Percentiles rank a stretch among this genome's conserved stretches.
These are phyloP conservation scores for Cladochytrium tenue DNA, from an alignment of 371 early-diverging fungal genomes.

Conservation along the genomic window DNA sequence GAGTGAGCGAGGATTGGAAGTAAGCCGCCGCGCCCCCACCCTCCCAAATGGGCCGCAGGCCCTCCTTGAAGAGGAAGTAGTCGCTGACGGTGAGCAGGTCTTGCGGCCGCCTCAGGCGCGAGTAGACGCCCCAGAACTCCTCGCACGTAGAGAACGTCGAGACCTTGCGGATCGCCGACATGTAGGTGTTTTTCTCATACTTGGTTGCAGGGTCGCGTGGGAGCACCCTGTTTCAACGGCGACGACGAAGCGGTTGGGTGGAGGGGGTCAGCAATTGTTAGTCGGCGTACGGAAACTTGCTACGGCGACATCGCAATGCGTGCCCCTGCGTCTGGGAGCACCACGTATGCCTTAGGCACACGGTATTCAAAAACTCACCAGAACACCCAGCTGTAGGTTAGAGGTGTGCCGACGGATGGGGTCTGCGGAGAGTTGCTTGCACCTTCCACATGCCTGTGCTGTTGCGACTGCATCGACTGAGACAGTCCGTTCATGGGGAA, in stretches of 20 bases:
- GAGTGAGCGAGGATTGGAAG: neutral
- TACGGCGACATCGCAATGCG: too few species aligned
- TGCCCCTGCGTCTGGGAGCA: too few species aligned
- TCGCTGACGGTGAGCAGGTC: slow-evolving; percentile 90
- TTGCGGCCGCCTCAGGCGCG: slow-evolving; percentile 78
- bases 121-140: slow-evolving; percentile 90
- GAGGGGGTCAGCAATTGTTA: too few species aligned
- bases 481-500: too few species aligned
- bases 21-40: slow-evolving; percentile 40
- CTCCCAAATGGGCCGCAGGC: slow-evolving; percentile 97
- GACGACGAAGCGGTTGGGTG: neutral
- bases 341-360: too few species aligned
- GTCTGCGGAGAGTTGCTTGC: too few species aligned
- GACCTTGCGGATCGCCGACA: slow-evolving; percentile 81
- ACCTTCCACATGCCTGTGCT: too few species aligned
- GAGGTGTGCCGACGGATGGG: too few species aligned
- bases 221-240: slow-evolving; percentile 71
- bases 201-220: slow-evolving; percentile 84
- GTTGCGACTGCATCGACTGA: too few species aligned
- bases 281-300: too few species aligned
- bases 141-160: slow-evolving; percentile 84
- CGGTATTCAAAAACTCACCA: slow-evolving; percentile 16
- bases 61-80: slow-evolving; percentile 91
- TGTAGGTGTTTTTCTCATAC: slow-evolving; percentile 74
- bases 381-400: slow-evolving; percentile 18